These are phyloP conservation scores for Berberis vulgaris DNA, from an alignment of 164 flowering plant genomes.

Conservation along the genomic window DNA sequence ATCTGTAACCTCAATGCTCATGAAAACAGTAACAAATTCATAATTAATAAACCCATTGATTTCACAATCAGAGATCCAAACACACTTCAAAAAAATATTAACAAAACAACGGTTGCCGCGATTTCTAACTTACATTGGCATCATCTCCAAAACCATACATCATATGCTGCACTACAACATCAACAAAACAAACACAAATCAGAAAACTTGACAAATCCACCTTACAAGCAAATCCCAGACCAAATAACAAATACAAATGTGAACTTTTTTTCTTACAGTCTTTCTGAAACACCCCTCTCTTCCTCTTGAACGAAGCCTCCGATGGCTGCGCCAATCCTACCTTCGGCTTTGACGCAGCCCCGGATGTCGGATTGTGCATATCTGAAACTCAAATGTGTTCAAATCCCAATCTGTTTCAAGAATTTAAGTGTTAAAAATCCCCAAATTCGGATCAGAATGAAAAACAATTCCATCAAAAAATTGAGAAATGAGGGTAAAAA, in stretches of 20 bases:
- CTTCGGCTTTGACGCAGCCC: background rate
- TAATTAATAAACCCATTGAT: no score
- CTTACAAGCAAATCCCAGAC: background rate
- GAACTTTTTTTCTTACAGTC: constrained; percentile 41
- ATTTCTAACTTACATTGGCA: constrained; percentile 44
- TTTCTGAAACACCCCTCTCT: constrained; percentile 84
- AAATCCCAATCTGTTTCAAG: no score
- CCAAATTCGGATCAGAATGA: no score
- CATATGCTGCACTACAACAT: constrained; percentile 83
- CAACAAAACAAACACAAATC: background rate
- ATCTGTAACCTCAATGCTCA: no score
- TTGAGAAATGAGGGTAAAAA: no score
- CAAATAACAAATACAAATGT: background rate
- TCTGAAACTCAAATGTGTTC: no score
- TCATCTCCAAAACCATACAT: constrained; percentile 96
- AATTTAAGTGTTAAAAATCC: no score
- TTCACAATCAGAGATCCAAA: background rate
- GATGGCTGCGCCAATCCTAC: constrained; percentile 53
- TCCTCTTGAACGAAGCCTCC: constrained; percentile 69
- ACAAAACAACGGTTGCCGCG: background rate
- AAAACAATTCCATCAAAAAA: no score
- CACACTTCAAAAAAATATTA: background rate
- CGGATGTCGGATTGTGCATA: background rate
- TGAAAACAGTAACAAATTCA: no score
- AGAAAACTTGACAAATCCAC: no score